These are phyloP conservation scores for Globisporangium paroecandrum DNA, from an alignment of 352 stramenopile genomes.

Conservation along the genomic window DNA sequence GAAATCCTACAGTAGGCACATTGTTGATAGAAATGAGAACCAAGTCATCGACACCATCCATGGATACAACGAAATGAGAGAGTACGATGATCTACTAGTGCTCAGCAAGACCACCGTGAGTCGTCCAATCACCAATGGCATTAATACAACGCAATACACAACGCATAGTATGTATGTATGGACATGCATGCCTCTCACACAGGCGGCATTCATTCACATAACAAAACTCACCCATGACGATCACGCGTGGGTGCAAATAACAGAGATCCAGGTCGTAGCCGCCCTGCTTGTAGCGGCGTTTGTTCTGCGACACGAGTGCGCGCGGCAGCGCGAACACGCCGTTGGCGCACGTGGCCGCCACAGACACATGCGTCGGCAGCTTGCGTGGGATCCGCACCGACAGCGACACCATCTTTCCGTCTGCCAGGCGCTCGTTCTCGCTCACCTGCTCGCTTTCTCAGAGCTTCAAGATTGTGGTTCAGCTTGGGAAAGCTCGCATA, in stretches of 20 bases:
- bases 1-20: conserved; percentile 35
- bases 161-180: neutral
- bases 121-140: no score
- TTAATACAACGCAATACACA: no score
- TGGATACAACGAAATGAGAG: neutral
- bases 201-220: neutral
- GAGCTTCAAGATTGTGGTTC: neutral
- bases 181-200: no score
- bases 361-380: neutral
- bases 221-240: conserved; percentile 63
- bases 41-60: neutral
- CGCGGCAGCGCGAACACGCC: conserved; percentile 46
- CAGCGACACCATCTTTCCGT: neutral
- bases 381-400: conserved; percentile 2
- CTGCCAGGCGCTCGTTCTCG: neutral
- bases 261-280: conserved; percentile 70
- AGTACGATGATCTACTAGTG: neutral
- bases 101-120: no score
- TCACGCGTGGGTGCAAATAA: conserved; percentile 69
- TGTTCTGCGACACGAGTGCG: conserved; percentile 78
- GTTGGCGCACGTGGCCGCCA: conserved; percentile 28
- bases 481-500: neutral
- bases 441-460: neutral
- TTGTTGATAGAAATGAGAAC: neutral
- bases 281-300: conserved; percentile 51